Evolutionary conservation across 2,329 filamentous ascomycete species (phyloP).

Genomic region (Orbilia javanica): DNA sequence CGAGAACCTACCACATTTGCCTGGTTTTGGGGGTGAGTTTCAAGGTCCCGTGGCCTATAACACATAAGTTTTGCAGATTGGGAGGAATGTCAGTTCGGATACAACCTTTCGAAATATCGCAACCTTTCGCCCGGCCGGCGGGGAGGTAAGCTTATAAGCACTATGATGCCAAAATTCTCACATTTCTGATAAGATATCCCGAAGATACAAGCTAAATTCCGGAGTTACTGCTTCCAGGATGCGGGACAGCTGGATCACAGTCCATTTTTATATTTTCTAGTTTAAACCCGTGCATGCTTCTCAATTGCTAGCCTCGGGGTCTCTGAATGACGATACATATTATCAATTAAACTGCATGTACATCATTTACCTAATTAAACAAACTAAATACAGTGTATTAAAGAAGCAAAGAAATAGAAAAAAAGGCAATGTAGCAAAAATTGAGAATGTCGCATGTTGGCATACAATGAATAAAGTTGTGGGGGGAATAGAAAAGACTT

Average conservation of each 20-base stretch:
- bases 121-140: constrained; percentile 4
- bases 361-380: constrained; percentile 37
- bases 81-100: too few species aligned
- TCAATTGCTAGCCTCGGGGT: too few species aligned
- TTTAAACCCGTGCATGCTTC: too few species aligned
- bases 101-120: constrained; percentile 2
- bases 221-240: neutral
- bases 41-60: constrained; percentile 46
- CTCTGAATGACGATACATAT: neutral
- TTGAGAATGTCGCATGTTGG: neutral
- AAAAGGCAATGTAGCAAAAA: neutral
- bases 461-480: neutral
- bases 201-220: constrained; percentile 3
- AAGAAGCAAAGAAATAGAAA: constrained; percentile 2
- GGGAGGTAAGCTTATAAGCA: neutral
- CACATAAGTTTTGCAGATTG: too few species aligned
- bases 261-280: neutral
- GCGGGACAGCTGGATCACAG: neutral
- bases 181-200: constrained; percentile 16
- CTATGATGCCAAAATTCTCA: constrained; percentile 20
- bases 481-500: constrained; percentile 1
- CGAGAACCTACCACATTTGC: neutral
- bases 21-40: constrained; percentile 36
- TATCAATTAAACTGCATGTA: constrained; percentile 3
- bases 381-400: neutral